Evolutionary conservation across 2,329 filamentous ascomycete genomes (phyloP), one percentile per base, ranked within the genome.

Genomic region (Bertia moriformis): DNA sequence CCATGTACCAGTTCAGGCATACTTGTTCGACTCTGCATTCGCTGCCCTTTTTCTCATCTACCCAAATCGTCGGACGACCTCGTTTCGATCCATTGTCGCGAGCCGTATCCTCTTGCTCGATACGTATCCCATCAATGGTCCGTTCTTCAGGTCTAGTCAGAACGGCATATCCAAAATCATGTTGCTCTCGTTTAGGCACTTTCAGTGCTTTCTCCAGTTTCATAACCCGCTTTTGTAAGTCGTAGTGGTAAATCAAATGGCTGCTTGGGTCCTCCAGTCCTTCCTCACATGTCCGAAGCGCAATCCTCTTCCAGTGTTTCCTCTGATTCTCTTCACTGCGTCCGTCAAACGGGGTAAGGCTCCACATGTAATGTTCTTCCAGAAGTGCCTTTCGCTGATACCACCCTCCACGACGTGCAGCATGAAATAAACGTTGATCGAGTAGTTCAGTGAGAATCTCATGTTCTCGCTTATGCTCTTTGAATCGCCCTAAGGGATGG

Each of bases 301-400:
- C 85, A 15, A 78, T 68, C 5, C 72, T 68, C 52, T 79, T 86
- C 88, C 88, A 98, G 46, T 83, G 69, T 49, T 80, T 89, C 60
- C 84, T 91, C 51, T 82, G 81, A 5, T 62, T 59, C 33, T 83
- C 76, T 14, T 66, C 59, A 29, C 53, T 62, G 19, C 55, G 58
- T 2, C 48, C 47, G 0, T 58, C 56, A 2, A 56, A 56, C 0
- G 69, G 62, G 19, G 64, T 67, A 4, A 83, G 53, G 3, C 69
- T 64, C 51, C 77, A 70, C 83, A 96, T 88, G 56, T 98, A 96
- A 53, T 93, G 87, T 55, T 98, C 91, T 61, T 98, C 91, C 2
- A 98, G 59, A 1, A 98, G 63, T 1, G 89, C 91, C 58, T 93
- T 94, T 15, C 91, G 83, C 52, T 95, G 88, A 54, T 96, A 96